Evolutionary conservation across 257 asterid genomes (phyloP), one percentile per base, ranked within the genome.

Genomic region (Capsicum rhomboideum): DNA sequence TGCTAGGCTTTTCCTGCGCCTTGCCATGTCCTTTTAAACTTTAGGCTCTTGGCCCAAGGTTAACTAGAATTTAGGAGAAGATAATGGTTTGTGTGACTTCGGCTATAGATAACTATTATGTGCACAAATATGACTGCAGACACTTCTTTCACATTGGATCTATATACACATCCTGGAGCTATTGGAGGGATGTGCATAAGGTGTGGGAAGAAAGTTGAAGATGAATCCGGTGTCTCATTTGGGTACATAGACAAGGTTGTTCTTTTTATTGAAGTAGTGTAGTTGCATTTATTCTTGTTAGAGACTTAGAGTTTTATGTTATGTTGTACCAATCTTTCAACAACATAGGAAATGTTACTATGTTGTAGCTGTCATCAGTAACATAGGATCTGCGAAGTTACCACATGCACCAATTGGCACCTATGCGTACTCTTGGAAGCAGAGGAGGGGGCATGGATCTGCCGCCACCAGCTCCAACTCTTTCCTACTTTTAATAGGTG

Each of bases 171-270:
- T 91, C 99, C 99, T 58, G 99, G 98, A 82, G 78, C 78, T 46
- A 88, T 88, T 79, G 93, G 91, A 50, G 99, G 99, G 85, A 91
- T 95, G 94, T 95, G 99, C 82, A 87, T 95, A 85, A 82, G 71
- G 78, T 95, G 99, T 86, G 99, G 98, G 50, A 72, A 83, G 85
- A 89, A 79, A 78, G 83, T 85, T 88, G 97, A 93, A 82, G 90
- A 89, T 82, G 97, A 88, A 78, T 88, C 97, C 85, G 97, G 97
- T 68, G 94, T 95, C 75, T 88, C 97, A 67, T 87, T 93, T 80
- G 91, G 93, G 64, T 95, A 93, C 92, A 92, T 93, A 50, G 93
- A 93, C 83, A 93, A 95, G 98, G 98, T 93, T 83, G 55, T 18
- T 77, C 59, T 66, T 83, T 74, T 20, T 28, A 46, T 9, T 46